Evolutionary conservation across 768 basidiomycete genomes (phyloP), one percentile per base, ranked within the genome.

Genomic region (Pleurotus ostreatus): DNA sequence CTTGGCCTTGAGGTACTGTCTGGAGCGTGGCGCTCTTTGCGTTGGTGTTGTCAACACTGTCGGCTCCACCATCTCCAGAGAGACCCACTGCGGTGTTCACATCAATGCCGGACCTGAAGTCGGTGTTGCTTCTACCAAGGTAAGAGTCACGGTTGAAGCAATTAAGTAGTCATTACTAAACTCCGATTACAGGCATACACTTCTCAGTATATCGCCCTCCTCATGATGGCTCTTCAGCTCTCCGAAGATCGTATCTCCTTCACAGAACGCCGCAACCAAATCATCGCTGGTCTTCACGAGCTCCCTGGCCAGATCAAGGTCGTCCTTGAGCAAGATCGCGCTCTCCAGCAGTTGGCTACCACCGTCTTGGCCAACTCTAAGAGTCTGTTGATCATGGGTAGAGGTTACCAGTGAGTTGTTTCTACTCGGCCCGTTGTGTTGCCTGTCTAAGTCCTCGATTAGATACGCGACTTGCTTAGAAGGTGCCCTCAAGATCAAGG

Each of bases 81-180:
- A 98, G 75, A 94, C 95, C 2, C 97, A 99, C 77, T 97, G 94
- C 61, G 97, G 97, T 88, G 88, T 99, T 52, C 97, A 98, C 76
- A 98, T 99, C 78, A 99, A 99, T 67, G 97, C 94, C 65, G 94
- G 94, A 16, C 95, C 95, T 54, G 95, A 98, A 78, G 94, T 99
- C 61, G 96, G 97, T 80, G 97, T 99, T 57, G 97, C 97, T 4
- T 98, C 94, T 15, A 98, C 97, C 58, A 99, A 99, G 84, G 89
- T 86, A 44, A 25, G 53, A 74, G 66, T 5, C 46, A 51, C 44
- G 46, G 18, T 12, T 20, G 20, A 45, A 34, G 25, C 13, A 41
- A 40, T 15, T 57, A 20, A 22, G 23, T 23, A 18, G 15, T 40
- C 8, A 34, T 41, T 34, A 53, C 26, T 23, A 12, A 16, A 15